Evolutionary conservation across 2,329 filamentous ascomycete genomes (phyloP), one percentile per base, ranked within the genome.

Genomic region (Monosporascus sp.): DNA sequence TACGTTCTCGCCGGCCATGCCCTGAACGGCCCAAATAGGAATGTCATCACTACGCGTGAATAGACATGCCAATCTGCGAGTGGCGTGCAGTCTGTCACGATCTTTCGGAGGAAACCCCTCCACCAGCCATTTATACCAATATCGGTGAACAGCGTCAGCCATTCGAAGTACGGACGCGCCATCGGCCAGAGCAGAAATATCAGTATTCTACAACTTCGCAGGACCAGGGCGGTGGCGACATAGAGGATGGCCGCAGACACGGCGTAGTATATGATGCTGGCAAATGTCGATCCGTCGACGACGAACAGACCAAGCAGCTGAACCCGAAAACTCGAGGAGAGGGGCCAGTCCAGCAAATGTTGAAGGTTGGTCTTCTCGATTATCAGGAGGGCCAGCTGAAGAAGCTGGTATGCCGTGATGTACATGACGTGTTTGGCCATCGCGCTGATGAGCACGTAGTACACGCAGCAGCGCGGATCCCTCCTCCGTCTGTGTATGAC

Each of bases 1-100:
- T n/a, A n/a, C 48, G 61, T 56, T 49, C 59, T 58, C 19, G 56
- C 55, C 4, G 64, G 64, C 64, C 64, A 66, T 8, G 63, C 64
- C 36, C 60, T 65, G 36, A 51, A 52, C 11, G 64, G 38, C 1
- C 64, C 61, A 43, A 61, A 65, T 5, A 64, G 11, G 1, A 47
- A 44, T 3, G 64, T 64, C 64, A 65, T 66, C 3, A 45, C 2
- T 14, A 44, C 56, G 14, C 57, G 58, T 16, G 50, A 47, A 11
- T 48, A 20, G 7, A 60, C 57, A 41, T 57, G 59, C 11, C 57
- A 17, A 17, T 65, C 20, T 36, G 48, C 5, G 49, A 49, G 41
- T 61, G 24, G n/a, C 55, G 22, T 20, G 49, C 63, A 61, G 0
- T 50, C 17, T 5, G 38, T 37, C 16, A 65, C 26, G 5, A 52